These are phyloP conservation scores for Aspergillus ochraceus DNA, from an alignment of 2,329 filamentous ascomycete species.

Conservation along the genomic window DNA sequence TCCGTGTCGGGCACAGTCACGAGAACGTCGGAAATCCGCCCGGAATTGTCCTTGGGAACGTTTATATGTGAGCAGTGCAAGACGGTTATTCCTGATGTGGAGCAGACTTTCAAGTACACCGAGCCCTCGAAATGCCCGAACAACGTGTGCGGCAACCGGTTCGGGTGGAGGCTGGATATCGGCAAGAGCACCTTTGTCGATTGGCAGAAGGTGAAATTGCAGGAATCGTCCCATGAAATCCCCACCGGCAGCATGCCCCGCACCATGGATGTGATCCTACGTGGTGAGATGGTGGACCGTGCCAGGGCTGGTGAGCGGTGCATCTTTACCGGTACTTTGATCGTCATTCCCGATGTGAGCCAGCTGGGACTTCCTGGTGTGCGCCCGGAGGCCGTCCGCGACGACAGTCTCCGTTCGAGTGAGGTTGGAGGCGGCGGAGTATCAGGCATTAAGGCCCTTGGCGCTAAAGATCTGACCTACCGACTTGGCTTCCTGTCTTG, in stretches of 20 bases:
- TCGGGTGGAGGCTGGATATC: slow-evolving; percentile 96
- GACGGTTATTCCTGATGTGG: slow-evolving; percentile 81
- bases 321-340: slow-evolving; percentile 93
- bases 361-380: slow-evolving; percentile 88
- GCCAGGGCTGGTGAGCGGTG: slow-evolving; percentile 98
- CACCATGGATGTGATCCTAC: slow-evolving; percentile 94
- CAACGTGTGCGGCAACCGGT: slow-evolving; percentile 77
- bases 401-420: slow-evolving; percentile 73
- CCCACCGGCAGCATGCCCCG: slow-evolving; percentile 98
- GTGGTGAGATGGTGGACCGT: slow-evolving; percentile 95
- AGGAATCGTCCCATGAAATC: slow-evolving; percentile 98
- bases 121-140: slow-evolving; percentile 97
- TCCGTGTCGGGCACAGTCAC: slow-evolving; percentile 98
- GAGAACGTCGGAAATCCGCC: slow-evolving; percentile 92
- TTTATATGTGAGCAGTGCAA: slow-evolving; percentile 90
- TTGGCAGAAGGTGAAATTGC: slow-evolving; percentile 97
- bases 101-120: slow-evolving; percentile 96
- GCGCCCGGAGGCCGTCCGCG: slow-evolving; percentile 77
- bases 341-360: slow-evolving; percentile 95
- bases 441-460: slow-evolving; percentile 83
- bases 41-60: slow-evolving; percentile 86
- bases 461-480: slow-evolving; percentile 93
- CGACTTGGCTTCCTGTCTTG: slow-evolving; percentile 94
- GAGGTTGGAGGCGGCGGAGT: slow-evolving; percentile 85
- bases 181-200: slow-evolving; percentile 96